Conservation (phyloP, 2,329 filamentous ascomycete genomes). For the Exophiala sideris region DNA sequence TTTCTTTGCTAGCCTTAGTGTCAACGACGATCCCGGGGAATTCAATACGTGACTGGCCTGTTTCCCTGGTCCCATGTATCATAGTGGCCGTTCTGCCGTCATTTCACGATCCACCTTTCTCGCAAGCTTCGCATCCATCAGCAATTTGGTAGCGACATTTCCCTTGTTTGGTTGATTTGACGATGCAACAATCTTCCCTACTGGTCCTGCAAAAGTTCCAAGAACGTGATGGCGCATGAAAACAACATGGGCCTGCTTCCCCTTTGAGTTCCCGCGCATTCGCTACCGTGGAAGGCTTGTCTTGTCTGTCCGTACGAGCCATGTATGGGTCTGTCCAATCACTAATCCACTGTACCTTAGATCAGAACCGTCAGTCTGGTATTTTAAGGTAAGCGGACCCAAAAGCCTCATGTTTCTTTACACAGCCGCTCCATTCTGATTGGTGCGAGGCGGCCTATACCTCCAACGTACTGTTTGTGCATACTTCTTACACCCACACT, state of each 20-base stretch:
- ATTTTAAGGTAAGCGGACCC: neutral
- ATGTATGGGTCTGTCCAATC: conserved; percentile 1
- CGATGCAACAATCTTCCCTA: no score
- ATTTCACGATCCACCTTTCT: no score
- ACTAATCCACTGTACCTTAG: conserved; percentile 13
- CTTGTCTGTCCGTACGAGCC: no score
- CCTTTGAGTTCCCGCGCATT: no score
- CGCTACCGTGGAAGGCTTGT: no score
- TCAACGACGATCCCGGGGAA: conserved; percentile 7
- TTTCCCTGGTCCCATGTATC: neutral
- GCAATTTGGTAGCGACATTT: no score
- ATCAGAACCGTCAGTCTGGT: conserved; percentile 19
- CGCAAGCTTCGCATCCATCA: no score
- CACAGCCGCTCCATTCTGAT: conserved; percentile 21
- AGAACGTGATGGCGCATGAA: no score
- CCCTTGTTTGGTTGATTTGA: no score
- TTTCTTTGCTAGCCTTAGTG: conserved; percentile 1
- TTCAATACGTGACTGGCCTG: conserved; percentile 5
- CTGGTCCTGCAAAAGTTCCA: no score
- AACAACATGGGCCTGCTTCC: no score
- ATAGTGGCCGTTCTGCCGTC: conserved; percentile 13
- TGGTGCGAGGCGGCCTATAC: conserved; percentile 11
- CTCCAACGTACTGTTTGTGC: conserved; percentile 1
- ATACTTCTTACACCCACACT: conserved; percentile 11
- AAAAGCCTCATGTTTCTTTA: conserved; percentile 13